phyloP scores from a whole-genome alignment of 2,329 filamentous ascomycete species.

The Paecilomyces formosus region DNA sequence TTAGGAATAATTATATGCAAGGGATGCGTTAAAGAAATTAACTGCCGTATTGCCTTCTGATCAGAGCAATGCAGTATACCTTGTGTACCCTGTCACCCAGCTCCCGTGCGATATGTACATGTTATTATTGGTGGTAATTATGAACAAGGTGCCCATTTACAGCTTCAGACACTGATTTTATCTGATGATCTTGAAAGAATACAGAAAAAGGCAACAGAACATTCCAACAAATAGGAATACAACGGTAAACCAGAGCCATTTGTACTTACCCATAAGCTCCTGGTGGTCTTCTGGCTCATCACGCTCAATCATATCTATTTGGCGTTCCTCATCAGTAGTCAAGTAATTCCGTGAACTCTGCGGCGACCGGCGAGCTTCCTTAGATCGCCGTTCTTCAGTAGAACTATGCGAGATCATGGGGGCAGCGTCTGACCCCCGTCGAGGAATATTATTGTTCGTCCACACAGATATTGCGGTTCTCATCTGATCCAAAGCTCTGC shows the following conservation, averaged over 20 bases:
- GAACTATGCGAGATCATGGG: not conserved
- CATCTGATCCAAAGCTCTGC: not conserved
- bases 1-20: not conserved
- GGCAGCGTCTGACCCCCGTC: not conserved
- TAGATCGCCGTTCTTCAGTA: not conserved
- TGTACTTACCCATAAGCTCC: constrained; percentile 5
- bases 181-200: constrained; percentile 7
- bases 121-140: not conserved
- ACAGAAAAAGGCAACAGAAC: constrained; percentile 9
- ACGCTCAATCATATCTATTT: not conserved
- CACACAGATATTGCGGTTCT: not conserved
- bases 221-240: constrained; percentile 7
- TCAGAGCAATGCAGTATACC: not conserved
- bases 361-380: not conserved
- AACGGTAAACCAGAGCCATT: constrained; percentile 5
- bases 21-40: not conserved
- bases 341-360: not conserved
- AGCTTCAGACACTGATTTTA: not conserved
- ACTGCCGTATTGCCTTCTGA: not conserved
- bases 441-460: not conserved
- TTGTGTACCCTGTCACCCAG: not conserved
- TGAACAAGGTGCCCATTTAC: not conserved
- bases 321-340: not conserved
- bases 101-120: not conserved
- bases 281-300: not conserved